phyloP scores from a whole-genome alignment of 495 filamentous ascomycete genomes.

The Trichoderma asperelloides region DNA sequence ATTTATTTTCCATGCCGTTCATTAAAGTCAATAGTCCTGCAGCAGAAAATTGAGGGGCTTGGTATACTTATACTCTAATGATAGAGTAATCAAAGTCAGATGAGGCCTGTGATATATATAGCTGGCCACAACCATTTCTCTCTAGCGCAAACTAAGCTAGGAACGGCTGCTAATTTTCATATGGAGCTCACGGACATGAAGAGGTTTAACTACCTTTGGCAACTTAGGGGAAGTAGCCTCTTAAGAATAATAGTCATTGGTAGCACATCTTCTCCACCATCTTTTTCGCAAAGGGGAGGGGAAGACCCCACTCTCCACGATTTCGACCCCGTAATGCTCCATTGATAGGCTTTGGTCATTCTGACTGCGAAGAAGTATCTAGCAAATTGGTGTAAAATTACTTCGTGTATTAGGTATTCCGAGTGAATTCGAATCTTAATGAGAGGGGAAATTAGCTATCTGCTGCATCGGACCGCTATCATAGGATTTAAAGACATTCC shows the following conservation, averaged over 20 bases:
- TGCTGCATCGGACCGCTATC: no score
- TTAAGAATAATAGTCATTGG: neutral
- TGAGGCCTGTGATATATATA: neutral
- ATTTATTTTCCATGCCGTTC: neutral
- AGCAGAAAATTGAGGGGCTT: neutral
- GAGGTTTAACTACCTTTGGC: neutral
- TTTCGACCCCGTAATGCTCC: neutral
- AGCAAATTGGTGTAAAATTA: no score
- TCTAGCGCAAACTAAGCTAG: neutral
- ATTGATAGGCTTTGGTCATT: neutral
- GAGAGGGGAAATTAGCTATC: no score
- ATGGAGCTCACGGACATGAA: neutral
- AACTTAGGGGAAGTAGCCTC: neutral
- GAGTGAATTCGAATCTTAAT: no score
- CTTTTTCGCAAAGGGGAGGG: neutral
- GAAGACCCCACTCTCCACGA: neutral
- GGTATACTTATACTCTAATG: neutral
- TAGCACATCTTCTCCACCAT: neutral
- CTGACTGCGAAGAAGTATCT: no score
- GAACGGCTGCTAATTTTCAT: neutral
- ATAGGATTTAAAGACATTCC: neutral
- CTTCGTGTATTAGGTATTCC: no score
- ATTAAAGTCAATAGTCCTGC: neutral
- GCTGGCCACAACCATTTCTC: neutral
- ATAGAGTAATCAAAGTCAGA: neutral